Evolutionary conservation across 768 basidiomycete species (phyloP), one percentile per base, ranked within the genome.

Genomic region (Trametes maxima): DNA sequence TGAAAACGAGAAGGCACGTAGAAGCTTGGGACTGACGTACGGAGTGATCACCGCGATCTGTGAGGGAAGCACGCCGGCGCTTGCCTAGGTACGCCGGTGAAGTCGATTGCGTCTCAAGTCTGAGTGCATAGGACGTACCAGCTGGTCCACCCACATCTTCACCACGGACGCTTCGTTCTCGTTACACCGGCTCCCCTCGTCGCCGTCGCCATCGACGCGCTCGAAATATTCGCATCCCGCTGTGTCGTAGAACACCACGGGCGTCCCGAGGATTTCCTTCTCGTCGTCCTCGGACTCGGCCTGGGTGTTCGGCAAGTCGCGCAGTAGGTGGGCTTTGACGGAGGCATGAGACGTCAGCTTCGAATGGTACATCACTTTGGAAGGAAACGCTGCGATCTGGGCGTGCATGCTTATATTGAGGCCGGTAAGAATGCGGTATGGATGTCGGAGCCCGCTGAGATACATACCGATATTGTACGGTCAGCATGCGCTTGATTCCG

Each of bases 141-240:
- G 75, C 67, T 83, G 87, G 44, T 88, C 83, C 0, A 93, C 86
- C 89, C 94, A 95, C 58, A 81, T 82, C 69, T 84, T 86, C 1
- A 95, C 95, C 11, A 97, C 83, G 12, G 82, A 85, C 0, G 88
- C 94, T 69, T 99, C 97, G 68, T 99, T 98, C 76, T 96, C 95
- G 68, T 99, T 99, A 66, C 86, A 89, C 63, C 88, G 82, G 64
- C 93, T 95, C 0, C 94, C 95, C 68, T 96, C 95, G 68, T 94
- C 92, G n/a, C 81, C 79, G 57, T 88, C 88, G 0, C 82, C 88
- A 35, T 92, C 90, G 0, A 85, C 70, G 16, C 92, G 78, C 71
- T 98, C 97, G 68, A 88, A 97, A 69, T 92, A 96, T 71, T 97
- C 94, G 67, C 92, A 95, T 0, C 95, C 94, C 3, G 92, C 85